Base-by-base conservation (phyloP, 176 grass and related monocot genomes). In the Carex scoparia region DNA sequence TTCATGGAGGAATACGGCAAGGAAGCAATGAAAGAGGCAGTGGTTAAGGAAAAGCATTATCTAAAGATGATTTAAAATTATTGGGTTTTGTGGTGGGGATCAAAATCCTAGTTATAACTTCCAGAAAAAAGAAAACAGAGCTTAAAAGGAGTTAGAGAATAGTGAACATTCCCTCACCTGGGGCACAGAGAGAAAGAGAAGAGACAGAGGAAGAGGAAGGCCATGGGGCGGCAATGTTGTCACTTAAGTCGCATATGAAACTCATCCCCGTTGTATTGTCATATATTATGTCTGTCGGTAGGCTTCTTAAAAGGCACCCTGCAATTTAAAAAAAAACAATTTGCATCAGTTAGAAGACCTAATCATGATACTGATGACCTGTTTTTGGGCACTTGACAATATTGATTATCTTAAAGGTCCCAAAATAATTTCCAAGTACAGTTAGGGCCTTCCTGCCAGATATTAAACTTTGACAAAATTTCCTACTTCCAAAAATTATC, bases 161-260 rank as follows among this genome's bases (percentile, higher is more conserved):
- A 28, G 46, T 2, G 10, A 48, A 4, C 11, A 16, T 42, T 7
- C 27, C 57, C 15, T 89, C 80, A 95, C 95, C 95, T 85, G 95
- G 95, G 86, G 95, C 95, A 81, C 95, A 98, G 81, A 95, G 90
- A 15, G 93, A 95, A 70, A 98, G 93, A 42, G 95, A 98, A 63
- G 94, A 94, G 81, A 95, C 80, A 78, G 95, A 93, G 3, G 95
- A 98, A 1, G 95, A 98, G 9, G 95, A 94, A 46, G 95, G 95
- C 95, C 95, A 98, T 80, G 95, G 95, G 53, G 95, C 95, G 79
- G 89, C 93, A 83, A 98, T 98, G 84, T 98, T 98, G 31, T 98
- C 95, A 42, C 93, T 98, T 81, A 98, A 93, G 81, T 98, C 95
- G 5, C 95, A 98, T 11, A 86, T 95, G 76, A 98, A 98, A 86